Conservation (phyloP, 2,329 filamentous ascomycete genomes). For the Beauveria asiatica region DNA sequence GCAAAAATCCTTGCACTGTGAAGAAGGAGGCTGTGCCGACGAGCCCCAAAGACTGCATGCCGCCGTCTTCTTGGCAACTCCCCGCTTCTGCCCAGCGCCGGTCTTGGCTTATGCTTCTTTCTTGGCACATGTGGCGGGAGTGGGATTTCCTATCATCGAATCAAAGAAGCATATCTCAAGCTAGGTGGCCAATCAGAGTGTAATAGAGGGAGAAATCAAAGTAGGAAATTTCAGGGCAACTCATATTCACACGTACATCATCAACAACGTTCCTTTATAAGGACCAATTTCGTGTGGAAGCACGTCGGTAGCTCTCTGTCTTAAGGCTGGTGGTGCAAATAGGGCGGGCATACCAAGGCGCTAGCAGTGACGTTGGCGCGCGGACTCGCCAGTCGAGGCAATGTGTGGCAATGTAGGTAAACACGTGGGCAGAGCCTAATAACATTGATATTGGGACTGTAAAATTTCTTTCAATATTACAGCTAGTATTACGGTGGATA, state of each 20-base stretch:
- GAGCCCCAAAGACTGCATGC: background rate
- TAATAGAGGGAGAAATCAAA: too few relatives aligned
- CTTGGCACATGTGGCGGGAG: background rate
- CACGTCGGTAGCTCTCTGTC: background rate
- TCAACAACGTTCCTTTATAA: too few relatives aligned
- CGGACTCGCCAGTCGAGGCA: background rate
- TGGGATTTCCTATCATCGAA: too few relatives aligned
- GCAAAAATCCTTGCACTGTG: background rate
- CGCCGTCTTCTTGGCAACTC: slow-evolving; percentile 3
- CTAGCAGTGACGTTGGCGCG: background rate
- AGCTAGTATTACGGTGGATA: too few relatives aligned
- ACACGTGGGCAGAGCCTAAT: background rate
- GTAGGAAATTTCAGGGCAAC: too few relatives aligned
- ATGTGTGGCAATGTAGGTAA: background rate
- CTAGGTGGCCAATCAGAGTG: too few relatives aligned
- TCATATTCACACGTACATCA: too few relatives aligned
- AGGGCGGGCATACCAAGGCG: background rate
- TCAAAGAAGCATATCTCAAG: too few relatives aligned
- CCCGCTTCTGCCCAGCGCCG: background rate
- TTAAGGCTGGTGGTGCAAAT: background rate
- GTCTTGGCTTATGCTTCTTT: background rate
- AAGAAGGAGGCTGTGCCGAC: slow-evolving; percentile 3
- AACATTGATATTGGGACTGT: too few relatives aligned
- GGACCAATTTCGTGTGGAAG: background rate
- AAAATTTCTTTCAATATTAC: too few relatives aligned